These are phyloP conservation scores for Cryptomeria japonica DNA, from an alignment of 75 land plant genomes.

Conservation along the genomic window DNA sequence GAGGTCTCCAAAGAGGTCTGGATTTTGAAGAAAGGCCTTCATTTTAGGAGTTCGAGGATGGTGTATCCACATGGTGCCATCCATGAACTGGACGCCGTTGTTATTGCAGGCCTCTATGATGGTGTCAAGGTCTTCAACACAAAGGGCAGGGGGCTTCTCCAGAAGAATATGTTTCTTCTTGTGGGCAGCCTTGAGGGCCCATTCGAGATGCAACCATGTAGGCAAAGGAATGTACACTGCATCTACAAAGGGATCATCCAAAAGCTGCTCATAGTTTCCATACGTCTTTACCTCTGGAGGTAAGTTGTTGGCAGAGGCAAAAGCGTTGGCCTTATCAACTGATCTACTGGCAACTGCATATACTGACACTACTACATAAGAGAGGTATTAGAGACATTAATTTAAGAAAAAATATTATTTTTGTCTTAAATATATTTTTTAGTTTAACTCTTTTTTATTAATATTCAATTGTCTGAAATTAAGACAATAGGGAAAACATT, in stretches of 20 bases:
- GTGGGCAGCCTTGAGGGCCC: conserved; percentile 69
- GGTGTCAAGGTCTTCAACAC: conserved; percentile 54
- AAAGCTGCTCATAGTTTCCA: conserved; percentile 31
- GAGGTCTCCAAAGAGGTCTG: conserved; percentile 49
- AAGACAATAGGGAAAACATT: no score
- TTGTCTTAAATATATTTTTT: no score
- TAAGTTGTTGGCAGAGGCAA: conserved; percentile 26
- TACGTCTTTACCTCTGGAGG: conserved; percentile 16
- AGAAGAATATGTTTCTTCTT: conserved; percentile 76
- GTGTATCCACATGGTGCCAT: conserved; percentile 90
- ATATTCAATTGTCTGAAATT: no score
- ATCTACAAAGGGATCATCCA: conserved; percentile 62
- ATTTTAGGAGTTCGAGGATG: conserved; percentile 72
- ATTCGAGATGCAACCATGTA: conserved; percentile 62
- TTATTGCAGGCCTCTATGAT: conserved; percentile 50
- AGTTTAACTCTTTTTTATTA: no score
- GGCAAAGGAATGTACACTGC: conserved; percentile 87
- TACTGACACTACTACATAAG: no score
- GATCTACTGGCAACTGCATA: conserved; percentile 55
- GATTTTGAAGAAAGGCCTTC: conserved; percentile 39
- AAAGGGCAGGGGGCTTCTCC: conserved; percentile 80
- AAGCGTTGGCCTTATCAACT: conserved; percentile 39
- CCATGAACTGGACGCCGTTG: conserved; percentile 81
- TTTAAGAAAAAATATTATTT: no score
- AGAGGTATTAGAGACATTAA: no score